phyloP scores from a whole-genome alignment of 1,139 yeast species.

The Casaregolazyma lundiana region DNA sequence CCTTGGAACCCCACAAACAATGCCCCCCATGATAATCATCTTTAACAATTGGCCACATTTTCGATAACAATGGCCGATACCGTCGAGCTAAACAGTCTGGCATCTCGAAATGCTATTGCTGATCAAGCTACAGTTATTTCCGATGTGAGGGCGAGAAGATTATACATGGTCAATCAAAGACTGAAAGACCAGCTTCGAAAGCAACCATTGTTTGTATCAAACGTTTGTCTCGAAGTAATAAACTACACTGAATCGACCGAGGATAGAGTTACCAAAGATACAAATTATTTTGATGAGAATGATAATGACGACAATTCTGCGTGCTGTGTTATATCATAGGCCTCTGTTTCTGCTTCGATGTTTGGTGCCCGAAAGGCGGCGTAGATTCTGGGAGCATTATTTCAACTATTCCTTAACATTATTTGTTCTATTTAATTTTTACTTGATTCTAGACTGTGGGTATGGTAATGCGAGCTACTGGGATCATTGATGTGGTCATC shows the following conservation, averaged over 20 bases:
- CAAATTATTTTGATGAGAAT: neutral
- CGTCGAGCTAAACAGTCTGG: slow-evolving; percentile 1
- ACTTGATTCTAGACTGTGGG: too few relatives aligned
- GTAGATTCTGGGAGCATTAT: too few relatives aligned
- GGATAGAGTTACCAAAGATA: neutral
- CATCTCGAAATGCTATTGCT: neutral
- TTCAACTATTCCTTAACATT: too few relatives aligned
- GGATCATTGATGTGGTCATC: too few relatives aligned
- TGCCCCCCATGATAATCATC: too few relatives aligned
- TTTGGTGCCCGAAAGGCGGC: too few relatives aligned
- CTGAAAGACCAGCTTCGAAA: slow-evolving; percentile 5
- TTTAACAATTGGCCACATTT: too few relatives aligned
- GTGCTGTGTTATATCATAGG: slow-evolving; percentile 1
- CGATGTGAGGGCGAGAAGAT: slow-evolving; percentile 3
- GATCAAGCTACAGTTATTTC: slow-evolving; percentile 7
- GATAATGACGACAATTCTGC: neutral
- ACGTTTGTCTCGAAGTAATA: slow-evolving; percentile 6
- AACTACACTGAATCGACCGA: slow-evolving; percentile 3
- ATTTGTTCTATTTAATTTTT: too few relatives aligned
- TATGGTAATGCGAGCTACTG: too few relatives aligned
- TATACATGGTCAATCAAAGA: slow-evolving; percentile 6
- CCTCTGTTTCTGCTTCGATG: too few relatives aligned
- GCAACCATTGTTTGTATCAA: slow-evolving; percentile 4
- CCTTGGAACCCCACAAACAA: neutral
- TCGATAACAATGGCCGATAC: neutral